These are phyloP conservation scores for Pterocarpus santalinus DNA, from an alignment of 306 rosid species.

Conservation along the genomic window DNA sequence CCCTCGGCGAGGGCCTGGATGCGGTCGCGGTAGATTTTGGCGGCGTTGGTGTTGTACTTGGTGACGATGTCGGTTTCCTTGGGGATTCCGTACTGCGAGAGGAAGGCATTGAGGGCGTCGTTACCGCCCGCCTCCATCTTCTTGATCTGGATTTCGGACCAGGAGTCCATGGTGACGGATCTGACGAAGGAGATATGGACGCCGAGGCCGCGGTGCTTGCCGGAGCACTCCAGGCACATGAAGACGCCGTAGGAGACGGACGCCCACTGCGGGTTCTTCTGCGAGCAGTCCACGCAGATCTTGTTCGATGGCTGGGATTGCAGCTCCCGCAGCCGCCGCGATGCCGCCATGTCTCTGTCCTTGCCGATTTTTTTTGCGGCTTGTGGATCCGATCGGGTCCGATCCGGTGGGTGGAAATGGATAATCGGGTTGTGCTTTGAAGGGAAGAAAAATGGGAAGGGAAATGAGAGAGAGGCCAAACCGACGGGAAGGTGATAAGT, in stretches of 20 bases:
- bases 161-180: slow-evolving; percentile 98
- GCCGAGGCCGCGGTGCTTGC: slow-evolving; percentile 98
- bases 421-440: neutral
- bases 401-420: neutral
- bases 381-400: slow-evolving; percentile 45
- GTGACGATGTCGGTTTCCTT: slow-evolving; percentile 88
- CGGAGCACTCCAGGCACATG: slow-evolving; percentile 99
- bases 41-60: slow-evolving; percentile 91
- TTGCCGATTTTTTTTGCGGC: too few relatives aligned
- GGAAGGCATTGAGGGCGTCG: slow-evolving; percentile 79
- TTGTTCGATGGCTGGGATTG: slow-evolving; percentile 84
- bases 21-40: slow-evolving; percentile 83
- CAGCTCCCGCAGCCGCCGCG: slow-evolving; percentile 90
- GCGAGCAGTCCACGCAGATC: slow-evolving; percentile 94
- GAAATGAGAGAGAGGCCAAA: neutral
- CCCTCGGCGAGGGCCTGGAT: slow-evolving; percentile 93
- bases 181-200: slow-evolving; percentile 98
- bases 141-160: slow-evolving; percentile 98
- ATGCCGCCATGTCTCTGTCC: slow-evolving; percentile 74
- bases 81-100: slow-evolving; percentile 73
- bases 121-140: slow-evolving; percentile 98
- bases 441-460: neutral
- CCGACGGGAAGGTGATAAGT: too few relatives aligned
- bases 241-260: slow-evolving; percentile 96
- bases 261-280: slow-evolving; percentile 99